Conservation (phyloP, 108 stramenopile genomes). For the Aurantiochytrium sp. region DNA sequence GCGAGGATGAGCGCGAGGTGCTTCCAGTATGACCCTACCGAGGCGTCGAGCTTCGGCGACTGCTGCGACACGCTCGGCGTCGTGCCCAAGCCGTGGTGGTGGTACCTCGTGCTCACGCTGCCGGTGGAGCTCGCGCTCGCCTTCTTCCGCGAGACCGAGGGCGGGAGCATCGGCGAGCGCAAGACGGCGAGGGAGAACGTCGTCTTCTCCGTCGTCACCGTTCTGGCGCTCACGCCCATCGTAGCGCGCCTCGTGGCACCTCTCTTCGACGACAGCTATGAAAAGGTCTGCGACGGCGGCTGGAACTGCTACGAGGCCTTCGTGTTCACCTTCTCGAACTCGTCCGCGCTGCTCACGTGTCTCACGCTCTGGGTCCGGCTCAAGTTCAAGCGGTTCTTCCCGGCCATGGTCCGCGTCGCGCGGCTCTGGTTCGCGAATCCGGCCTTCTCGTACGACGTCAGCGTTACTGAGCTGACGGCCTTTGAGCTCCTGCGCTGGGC, state of each 20-base stretch:
- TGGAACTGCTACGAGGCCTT: neutral
- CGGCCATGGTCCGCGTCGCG: too few species aligned
- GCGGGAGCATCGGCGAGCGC: neutral
- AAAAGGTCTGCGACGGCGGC: neutral
- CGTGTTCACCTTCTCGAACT: neutral
- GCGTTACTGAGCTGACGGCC: too few species aligned
- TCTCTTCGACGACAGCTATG: neutral
- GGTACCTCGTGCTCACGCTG: neutral
- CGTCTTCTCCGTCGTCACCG: neutral
- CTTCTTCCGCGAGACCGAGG: neutral
- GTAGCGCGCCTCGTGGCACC: neutral
- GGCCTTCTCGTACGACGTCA: too few species aligned
- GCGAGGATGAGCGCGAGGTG: too few species aligned
- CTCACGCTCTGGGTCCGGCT: neutral
- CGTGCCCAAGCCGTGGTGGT: neutral
- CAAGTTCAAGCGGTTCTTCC: neutral
- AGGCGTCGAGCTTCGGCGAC: neutral
- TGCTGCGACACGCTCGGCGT: neutral
- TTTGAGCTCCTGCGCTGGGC: too few species aligned
- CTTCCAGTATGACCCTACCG: too few species aligned
- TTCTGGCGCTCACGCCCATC: neutral
- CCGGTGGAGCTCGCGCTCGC: neutral
- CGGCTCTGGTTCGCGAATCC: too few species aligned
- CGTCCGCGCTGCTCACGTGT: neutral
- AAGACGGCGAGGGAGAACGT: neutral